Conservation (phyloP, 2,329 filamentous ascomycete genomes). For the Aspergillus fijiensis region DNA sequence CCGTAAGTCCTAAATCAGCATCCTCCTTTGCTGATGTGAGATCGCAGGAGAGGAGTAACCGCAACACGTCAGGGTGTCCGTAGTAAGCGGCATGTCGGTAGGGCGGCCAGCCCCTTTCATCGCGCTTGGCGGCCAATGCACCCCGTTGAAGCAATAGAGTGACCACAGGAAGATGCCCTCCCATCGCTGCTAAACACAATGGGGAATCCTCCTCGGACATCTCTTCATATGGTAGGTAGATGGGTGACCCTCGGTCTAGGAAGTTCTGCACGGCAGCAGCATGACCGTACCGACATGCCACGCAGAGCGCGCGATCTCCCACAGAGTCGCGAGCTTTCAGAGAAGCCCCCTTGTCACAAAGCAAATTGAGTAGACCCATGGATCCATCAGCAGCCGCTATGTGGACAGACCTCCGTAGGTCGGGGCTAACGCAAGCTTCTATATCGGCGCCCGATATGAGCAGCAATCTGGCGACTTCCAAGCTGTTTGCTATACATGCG, state of each 20-base stretch:
- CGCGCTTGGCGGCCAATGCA: constrained; percentile 34
- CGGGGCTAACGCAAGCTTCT: constrained; percentile 31
- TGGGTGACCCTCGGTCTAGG: constrained; percentile 32
- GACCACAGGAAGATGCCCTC: constrained; percentile 35
- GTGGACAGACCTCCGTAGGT: constrained; percentile 36
- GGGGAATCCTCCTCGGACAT: constrained; percentile 38
- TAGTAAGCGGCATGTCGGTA: constrained; percentile 40
- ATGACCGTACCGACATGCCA: constrained; percentile 36
- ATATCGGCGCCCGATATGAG: constrained; percentile 35
- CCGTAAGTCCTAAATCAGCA: constrained; percentile 16
- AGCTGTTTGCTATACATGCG: constrained; percentile 33
- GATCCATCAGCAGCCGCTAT: constrained; percentile 32
- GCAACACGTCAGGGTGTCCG: constrained; percentile 37
- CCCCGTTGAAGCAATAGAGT: constrained; percentile 34
- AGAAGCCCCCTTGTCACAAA: constrained; percentile 33
- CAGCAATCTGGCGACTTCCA: constrained; percentile 33
- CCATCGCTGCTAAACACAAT: constrained; percentile 38
- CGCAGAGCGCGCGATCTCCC: constrained; percentile 36
- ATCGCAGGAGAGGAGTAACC: constrained; percentile 31
- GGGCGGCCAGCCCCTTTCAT: constrained; percentile 40
- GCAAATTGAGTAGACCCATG: constrained; percentile 30
- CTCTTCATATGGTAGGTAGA: constrained; percentile 27
- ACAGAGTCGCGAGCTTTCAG: constrained; percentile 34
- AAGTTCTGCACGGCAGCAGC: constrained; percentile 34
- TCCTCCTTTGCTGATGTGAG: constrained; percentile 14